phyloP scores from a whole-genome alignment of 2,329 filamentous ascomycete species.

The Epichloe gansuensis region DNA sequence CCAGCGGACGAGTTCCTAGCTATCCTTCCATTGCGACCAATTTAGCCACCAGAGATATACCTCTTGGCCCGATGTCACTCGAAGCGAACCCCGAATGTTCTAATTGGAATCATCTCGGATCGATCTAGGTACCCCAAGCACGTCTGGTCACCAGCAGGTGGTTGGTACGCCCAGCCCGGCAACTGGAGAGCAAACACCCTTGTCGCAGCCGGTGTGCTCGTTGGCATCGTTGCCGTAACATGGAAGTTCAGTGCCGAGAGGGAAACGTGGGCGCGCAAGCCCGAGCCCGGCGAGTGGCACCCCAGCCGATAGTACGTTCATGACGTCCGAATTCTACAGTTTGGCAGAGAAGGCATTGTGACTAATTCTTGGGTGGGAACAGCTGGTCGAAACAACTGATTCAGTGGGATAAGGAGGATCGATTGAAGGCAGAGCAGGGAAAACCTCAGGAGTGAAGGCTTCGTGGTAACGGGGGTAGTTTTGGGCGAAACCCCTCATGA shows the following conservation, averaged over 20 bases:
- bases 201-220: constrained; percentile 55
- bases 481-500: background rate
- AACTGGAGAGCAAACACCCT: constrained; percentile 95
- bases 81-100: constrained; percentile 4
- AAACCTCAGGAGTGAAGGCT: constrained; percentile 16
- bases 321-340: background rate
- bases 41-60: constrained; percentile 8
- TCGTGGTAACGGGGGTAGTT: too few species aligned
- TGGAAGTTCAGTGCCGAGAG: constrained; percentile 64
- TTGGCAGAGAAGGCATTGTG: background rate
- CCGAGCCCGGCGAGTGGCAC: constrained; percentile 65
- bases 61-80: constrained; percentile 5
- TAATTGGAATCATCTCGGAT: background rate
- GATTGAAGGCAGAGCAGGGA: constrained; percentile 19
- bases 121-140: constrained; percentile 79
- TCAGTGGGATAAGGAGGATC: constrained; percentile 32
- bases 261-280: constrained; percentile 63
- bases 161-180: constrained; percentile 88
- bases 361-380: constrained; percentile 2
- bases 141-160: constrained; percentile 96
- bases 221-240: constrained; percentile 54
- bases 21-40: background rate
- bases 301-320: constrained; percentile 67
- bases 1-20: background rate
- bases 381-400: constrained; percentile 36